These are phyloP conservation scores for Yarrowia sp. DNA, from an alignment of 805 yeast genomes.

Conservation along the genomic window DNA sequence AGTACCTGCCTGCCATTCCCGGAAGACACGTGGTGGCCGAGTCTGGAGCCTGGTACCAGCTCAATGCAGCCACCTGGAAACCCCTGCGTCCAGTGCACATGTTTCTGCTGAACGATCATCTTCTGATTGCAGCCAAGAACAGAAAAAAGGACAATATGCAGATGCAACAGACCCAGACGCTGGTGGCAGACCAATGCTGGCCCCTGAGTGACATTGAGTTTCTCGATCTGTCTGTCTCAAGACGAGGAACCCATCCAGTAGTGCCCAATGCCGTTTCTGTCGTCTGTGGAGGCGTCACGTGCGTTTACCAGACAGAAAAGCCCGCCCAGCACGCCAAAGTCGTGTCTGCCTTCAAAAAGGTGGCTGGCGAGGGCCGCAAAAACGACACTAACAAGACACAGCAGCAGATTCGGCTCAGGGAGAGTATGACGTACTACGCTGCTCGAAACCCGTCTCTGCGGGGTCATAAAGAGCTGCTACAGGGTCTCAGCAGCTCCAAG, in stretches of 20 bases:
- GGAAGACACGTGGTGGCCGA: constrained; percentile 83
- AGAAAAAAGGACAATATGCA: constrained; percentile 50
- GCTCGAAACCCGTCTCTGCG: constrained; percentile 38
- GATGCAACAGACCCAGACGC: constrained; percentile 51
- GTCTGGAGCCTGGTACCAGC: constrained; percentile 84
- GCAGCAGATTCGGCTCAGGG: constrained; percentile 39
- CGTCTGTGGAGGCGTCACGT: constrained; percentile 57
- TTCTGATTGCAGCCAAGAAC: constrained; percentile 74
- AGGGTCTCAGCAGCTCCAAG: constrained; percentile 31
- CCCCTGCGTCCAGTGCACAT: constrained; percentile 77
- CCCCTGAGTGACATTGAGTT: constrained; percentile 68
- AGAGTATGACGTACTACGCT: constrained; percentile 40
- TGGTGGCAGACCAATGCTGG: constrained; percentile 81
- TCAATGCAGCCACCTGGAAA: constrained; percentile 85
- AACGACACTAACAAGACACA: constrained; percentile 26
- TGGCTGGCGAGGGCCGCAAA: constrained; percentile 39
- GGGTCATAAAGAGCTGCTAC: constrained; percentile 35
- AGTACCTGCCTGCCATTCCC: constrained; percentile 72
- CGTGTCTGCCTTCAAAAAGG: constrained; percentile 41
- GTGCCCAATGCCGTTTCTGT: constrained; percentile 54
- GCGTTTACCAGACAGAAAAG: constrained; percentile 50
- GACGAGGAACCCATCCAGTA: constrained; percentile 42
- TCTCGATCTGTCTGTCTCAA: constrained; percentile 51
- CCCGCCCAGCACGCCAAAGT: constrained; percentile 41
- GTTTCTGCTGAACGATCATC: constrained; percentile 76